These are phyloP conservation scores for Neonectria neomacrospora DNA, from an alignment of 2,329 filamentous ascomycete species.

Conservation along the genomic window DNA sequence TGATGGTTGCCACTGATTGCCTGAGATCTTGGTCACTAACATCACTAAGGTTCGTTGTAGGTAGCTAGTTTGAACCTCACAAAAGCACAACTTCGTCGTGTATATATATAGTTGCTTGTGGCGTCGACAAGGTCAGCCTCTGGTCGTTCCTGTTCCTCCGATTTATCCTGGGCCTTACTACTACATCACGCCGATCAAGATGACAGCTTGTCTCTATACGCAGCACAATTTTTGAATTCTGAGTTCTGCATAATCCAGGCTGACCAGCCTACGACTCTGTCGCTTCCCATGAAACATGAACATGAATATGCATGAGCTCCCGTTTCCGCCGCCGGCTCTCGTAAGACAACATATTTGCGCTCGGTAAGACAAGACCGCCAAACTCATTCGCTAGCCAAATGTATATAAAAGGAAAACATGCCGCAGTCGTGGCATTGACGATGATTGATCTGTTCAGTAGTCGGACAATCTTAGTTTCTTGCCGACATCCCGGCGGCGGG, in stretches of 20 bases:
- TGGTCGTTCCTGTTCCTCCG: background rate
- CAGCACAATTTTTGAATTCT: background rate
- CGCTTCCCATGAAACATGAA: conserved; percentile 14
- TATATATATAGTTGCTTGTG: background rate
- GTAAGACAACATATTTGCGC: conserved; percentile 7
- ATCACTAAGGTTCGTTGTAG: too few relatives aligned
- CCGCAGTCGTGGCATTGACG: conserved; percentile 19
- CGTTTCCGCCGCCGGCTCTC: background rate
- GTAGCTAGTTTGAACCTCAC: background rate
- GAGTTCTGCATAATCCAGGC: conserved; percentile 5
- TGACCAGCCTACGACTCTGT: conserved; percentile 8
- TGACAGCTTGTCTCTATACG: background rate
- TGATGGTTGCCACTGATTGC: background rate
- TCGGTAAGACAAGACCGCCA: conserved; percentile 8
- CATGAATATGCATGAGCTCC: conserved; percentile 7
- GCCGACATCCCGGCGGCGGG: conserved; percentile 74
- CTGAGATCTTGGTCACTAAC: too few relatives aligned
- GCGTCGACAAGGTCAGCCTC: background rate
- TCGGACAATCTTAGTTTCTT: conserved; percentile 78
- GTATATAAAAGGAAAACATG: background rate
- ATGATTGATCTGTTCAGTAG: conserved; percentile 60
- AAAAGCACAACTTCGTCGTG: background rate
- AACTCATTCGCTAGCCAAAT: conserved; percentile 10
- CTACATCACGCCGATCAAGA: background rate
- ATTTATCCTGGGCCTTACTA: background rate